phyloP scores from a whole-genome alignment of 257 asterid species.

The Henckelia pumila region DNA sequence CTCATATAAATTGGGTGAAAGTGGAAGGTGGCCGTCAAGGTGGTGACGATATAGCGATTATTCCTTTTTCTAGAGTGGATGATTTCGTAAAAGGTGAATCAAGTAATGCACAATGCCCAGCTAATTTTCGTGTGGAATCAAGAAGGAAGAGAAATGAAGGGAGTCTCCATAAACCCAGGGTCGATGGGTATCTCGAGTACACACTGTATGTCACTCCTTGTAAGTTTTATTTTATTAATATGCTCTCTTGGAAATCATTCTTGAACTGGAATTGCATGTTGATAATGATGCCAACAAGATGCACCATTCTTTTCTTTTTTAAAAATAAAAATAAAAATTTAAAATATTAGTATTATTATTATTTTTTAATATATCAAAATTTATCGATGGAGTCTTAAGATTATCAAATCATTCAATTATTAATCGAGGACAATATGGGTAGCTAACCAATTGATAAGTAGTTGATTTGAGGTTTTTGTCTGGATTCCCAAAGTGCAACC shows the following conservation, averaged over 20 bases:
- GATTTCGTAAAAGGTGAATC: conserved; percentile 59
- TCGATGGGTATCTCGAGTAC: conserved; percentile 61
- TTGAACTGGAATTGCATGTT: conserved; percentile 14
- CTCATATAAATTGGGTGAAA: conserved; percentile 49
- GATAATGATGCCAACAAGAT: not conserved
- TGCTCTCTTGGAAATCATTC: conserved; percentile 22
- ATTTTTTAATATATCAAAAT: too few relatives aligned
- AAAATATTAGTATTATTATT: too few relatives aligned
- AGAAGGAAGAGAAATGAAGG: conserved; percentile 55
- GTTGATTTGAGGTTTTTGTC: too few relatives aligned
- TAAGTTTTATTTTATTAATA: conserved; percentile 27
- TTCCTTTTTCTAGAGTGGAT: conserved; percentile 49
- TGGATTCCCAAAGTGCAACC: not conserved
- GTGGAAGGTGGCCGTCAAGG: conserved; percentile 64
- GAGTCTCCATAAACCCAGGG: conserved; percentile 49
- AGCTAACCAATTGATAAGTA: too few relatives aligned
- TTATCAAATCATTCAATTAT: not conserved
- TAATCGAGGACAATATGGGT: not conserved
- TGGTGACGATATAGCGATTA: conserved; percentile 53
- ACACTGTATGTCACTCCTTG: conserved; percentile 51
- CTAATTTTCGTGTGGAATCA: conserved; percentile 51
- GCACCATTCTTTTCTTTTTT: not conserved
- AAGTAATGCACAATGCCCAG: conserved; percentile 47
- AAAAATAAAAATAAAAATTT: too few relatives aligned
- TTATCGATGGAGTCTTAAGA: not conserved